Evolutionary conservation across 345 rosid genomes (phyloP), one percentile per base, ranked within the genome.

Genomic region (Heritiera fomes): DNA sequence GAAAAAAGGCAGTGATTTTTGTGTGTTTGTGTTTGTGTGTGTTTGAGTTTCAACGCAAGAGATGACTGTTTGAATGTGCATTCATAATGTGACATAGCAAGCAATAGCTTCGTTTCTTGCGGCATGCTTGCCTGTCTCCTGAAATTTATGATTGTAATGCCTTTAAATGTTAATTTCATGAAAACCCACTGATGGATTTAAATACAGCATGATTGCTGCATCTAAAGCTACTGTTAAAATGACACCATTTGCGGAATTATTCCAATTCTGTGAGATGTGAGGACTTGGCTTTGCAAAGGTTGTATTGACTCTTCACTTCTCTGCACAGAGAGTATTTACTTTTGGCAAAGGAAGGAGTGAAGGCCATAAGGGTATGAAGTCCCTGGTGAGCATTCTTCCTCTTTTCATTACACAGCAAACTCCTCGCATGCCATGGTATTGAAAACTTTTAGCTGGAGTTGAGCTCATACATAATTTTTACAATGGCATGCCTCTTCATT

Each of bases 281-380:
- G 40, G 9, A 28, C 18, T 34, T 30, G 30, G 34, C 38, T 13
- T 15, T 13, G 38, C 18, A 41, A 41, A 47, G 59, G 7, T 73
- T 75, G 43, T 14, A 47, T 75, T 62, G 23, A 20, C 28, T 49
- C 23, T 49, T 49, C 20, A 68, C 34, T 67, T 59, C 8, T 70
- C 10, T 75, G 12, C 73, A 85, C 94, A 93, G 99, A 75, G 96
- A 53, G 99, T 93, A 49, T 95, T 91, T 85, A 86, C 88, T 62
- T 93, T 95, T 78, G 98, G 98, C 17, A 92, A 91, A 84, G 96
- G 98, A 79, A 84, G 83, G 86, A 92, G 94, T 64, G 99, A 95
- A 84, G 99, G 99, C 84, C 89, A 95, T 88, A 95, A 92, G 87
- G 88, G 88, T 90, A 95, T 95, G 99, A 95, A 95, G 86, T 88